Base-by-base conservation (phyloP, 1,139 yeast genomes). In the Blastobotrys petasosporus region DNA sequence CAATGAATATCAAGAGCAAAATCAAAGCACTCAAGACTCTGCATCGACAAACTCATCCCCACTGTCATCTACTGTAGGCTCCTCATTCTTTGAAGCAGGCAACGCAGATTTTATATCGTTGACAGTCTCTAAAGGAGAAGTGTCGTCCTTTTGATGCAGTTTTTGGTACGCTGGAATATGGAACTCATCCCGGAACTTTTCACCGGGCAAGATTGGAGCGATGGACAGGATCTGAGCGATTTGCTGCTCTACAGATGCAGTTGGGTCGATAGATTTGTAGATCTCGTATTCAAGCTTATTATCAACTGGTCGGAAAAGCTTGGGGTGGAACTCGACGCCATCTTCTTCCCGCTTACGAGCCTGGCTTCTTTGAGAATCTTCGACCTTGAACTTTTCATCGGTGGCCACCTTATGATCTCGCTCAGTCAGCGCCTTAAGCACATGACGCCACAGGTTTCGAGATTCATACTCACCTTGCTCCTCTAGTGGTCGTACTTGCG, bases 381-480 rank as follows among this genome's bases (percentile, higher is more conserved):
- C 98, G 41, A 92, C 85, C 54, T 79, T 76, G 58, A 73, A 84
- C 64, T 92, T 92, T 60, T 88, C 97, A 25, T 80, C 83, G 0
- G 98, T 92, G 2, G 98, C 98, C 1, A 71, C 67, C 11, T 69
- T 74, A 62, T 92, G 98, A 62, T 92, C 79, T 53, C 95, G 76
- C 34, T 70, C 64, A 3, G 83, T 81, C 20, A 92, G 70, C 0
- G 95, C 97, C 49, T 78, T 79, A 15, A 85, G 75, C 1, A 94
- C 95, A 39, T 81, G 74, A 41, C 76, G 70, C 98, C 98, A 92
- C 42, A 92, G 69, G 52, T 73, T 77, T 55, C 95, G 74, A 4
- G 95, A 85, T 65, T 92, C 98, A 56, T 73, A 75, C 15, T 77
- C 80, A 43, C 83, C 84, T 67, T 92, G 98, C 59, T 85, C 92